Percentiles rank a stretch among this genome's conserved stretches.
Conservation (phyloP, 2,329 filamentous ascomycete species). For the Setomelanomma holmii region DNA sequence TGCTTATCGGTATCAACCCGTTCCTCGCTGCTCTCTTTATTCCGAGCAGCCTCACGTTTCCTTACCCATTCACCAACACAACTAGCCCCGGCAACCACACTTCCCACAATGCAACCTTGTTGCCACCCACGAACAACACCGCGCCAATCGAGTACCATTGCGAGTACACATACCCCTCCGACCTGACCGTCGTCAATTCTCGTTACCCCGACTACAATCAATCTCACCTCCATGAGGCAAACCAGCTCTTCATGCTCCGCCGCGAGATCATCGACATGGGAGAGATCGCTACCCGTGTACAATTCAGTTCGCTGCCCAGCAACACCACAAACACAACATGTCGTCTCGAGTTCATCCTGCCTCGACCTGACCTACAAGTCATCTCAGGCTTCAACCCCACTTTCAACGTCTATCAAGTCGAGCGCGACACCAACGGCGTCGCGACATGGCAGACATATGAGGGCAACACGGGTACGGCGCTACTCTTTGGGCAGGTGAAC, state of each 20-base stretch:
- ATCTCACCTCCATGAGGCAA: conserved; percentile 24
- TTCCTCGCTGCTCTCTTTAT: conserved; percentile 12
- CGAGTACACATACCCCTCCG: conserved; percentile 26
- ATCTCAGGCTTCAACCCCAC: conserved; percentile 29
- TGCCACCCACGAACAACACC: not conserved
- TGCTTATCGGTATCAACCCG: not conserved
- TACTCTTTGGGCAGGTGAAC: conserved; percentile 31
- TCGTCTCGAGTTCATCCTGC: conserved; percentile 36
- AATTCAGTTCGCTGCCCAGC: conserved; percentile 22
- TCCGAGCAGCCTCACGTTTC: conserved; percentile 8
- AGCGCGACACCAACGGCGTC: conserved; percentile 12
- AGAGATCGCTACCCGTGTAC: conserved; percentile 35
- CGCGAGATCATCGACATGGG: conserved; percentile 24
- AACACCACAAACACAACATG: conserved; percentile 23
- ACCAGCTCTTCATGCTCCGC: conserved; percentile 39
- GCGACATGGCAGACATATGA: conserved; percentile 34
- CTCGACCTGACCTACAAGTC: conserved; percentile 12
- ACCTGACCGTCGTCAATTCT: conserved; percentile 35
- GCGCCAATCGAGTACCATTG: conserved; percentile 18
- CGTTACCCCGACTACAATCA: conserved; percentile 32
- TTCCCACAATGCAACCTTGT: not conserved
- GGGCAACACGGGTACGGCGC: conserved; percentile 5
- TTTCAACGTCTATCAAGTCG: conserved; percentile 35
- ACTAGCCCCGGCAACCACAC: conserved; percentile 12
- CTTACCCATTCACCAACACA: conserved; percentile 19